These are phyloP conservation scores for Cyberlindnera meyerae DNA, from an alignment of 805 yeast species.

Conservation along the genomic window DNA sequence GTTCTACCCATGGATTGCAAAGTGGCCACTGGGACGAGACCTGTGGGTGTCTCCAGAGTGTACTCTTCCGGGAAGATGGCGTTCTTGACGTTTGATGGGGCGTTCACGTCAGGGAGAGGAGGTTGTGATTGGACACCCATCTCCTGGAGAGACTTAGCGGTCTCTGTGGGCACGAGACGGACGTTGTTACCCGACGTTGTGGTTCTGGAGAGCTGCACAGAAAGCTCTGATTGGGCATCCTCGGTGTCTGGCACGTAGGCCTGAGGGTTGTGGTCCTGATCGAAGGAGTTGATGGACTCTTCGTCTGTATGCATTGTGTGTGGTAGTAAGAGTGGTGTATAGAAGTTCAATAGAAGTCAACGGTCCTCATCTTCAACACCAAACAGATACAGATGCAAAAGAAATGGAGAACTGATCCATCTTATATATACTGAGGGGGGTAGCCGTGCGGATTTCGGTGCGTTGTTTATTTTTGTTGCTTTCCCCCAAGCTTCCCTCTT, in stretches of 20 bases:
- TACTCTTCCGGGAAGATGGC: slow-evolving; percentile 93
- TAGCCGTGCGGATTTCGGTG: slow-evolving; percentile 3
- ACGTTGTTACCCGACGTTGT: slow-evolving; percentile 23
- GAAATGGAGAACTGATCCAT: too few species aligned
- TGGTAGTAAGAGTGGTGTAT: too few species aligned
- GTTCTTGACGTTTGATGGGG: slow-evolving; percentile 47
- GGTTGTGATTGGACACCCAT: slow-evolving; percentile 54
- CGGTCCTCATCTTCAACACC: too few species aligned
- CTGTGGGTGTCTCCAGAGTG: slow-evolving; percentile 82
- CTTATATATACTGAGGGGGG: neutral
- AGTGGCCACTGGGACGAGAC: slow-evolving; percentile 77
- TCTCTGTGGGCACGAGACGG: slow-evolving; percentile 58
- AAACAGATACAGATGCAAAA: too few species aligned
- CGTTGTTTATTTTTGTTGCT: neutral
- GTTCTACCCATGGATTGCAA: slow-evolving; percentile 63
- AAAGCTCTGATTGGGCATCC: slow-evolving; percentile 42
- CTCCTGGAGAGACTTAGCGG: slow-evolving; percentile 60
- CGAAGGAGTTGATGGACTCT: slow-evolving; percentile 23
- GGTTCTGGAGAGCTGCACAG: slow-evolving; percentile 24
- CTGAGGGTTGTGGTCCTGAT: slow-evolving; percentile 26
- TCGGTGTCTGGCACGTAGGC: slow-evolving; percentile 38
- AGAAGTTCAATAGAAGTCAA: too few species aligned
- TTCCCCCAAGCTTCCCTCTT: too few species aligned
- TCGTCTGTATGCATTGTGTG: slow-evolving; percentile 14
- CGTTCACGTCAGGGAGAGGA: slow-evolving; percentile 52